These are phyloP conservation scores for Boletus tylopilopsis DNA, from an alignment of 768 basidiomycete genomes.

Conservation along the genomic window DNA sequence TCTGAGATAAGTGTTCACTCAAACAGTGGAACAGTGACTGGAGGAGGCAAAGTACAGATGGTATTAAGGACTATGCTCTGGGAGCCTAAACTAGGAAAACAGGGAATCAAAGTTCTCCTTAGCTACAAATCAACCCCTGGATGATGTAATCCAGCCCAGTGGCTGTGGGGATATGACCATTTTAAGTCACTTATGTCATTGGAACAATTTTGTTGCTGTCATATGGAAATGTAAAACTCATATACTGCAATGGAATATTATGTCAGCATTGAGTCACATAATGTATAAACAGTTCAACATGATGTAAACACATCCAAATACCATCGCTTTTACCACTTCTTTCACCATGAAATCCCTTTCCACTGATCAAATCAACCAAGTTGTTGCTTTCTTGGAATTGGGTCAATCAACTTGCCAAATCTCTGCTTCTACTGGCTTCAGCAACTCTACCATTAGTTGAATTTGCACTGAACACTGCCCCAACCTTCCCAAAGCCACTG, in stretches of 20 bases:
- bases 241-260: not conserved
- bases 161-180: no score
- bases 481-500: not conserved
- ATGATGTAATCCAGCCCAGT: no score
- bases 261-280: not conserved
- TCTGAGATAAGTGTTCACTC: no score
- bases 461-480: not conserved
- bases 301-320: not conserved
- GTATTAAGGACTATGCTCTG: no score
- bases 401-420: no score
- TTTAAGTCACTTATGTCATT: not conserved
- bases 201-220: not conserved
- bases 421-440: no score
- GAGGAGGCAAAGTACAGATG: no score
- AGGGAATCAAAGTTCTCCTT: no score
- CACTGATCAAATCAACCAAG: not conserved
- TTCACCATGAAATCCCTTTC: conserved; percentile 1
- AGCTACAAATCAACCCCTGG: no score
- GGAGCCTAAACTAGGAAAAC: no score
- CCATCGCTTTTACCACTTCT: not conserved
- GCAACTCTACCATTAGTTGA: not conserved
- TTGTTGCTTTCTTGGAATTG: not conserved
- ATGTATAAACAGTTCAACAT: not conserved
- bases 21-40: no score
- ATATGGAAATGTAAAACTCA: not conserved